phyloP scores from a whole-genome alignment of 345 rosid genomes.

The Ceriops tagal region DNA sequence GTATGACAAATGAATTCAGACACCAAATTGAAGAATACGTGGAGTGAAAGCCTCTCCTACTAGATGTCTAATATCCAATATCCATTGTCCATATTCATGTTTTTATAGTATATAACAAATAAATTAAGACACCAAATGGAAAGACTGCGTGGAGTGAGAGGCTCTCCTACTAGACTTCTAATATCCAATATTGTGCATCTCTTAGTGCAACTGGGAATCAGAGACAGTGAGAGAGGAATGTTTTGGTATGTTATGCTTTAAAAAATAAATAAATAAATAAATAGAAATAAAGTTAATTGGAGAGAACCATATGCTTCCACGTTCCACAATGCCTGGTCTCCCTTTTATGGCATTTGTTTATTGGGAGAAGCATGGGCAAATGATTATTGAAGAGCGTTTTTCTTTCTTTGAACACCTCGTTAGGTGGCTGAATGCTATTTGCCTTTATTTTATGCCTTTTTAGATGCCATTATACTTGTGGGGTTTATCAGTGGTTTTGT shows the following conservation, averaged over 20 bases:
- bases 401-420: neutral
- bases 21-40: no score
- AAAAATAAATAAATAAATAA: neutral
- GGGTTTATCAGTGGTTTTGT: neutral
- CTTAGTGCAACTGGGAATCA: slow-evolving; percentile 29
- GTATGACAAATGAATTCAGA: no score
- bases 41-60: neutral
- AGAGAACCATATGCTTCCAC: slow-evolving; percentile 43
- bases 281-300: slow-evolving; percentile 1
- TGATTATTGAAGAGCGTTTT: neutral
- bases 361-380: slow-evolving; percentile 9
- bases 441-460: neutral
- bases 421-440: slow-evolving; percentile 19
- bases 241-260: slow-evolving; percentile 1
- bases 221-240: slow-evolving; percentile 3
- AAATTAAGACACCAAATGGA: no score
- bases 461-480: neutral
- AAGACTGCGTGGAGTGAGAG: neutral
- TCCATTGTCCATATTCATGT: neutral
- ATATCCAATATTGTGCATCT: neutral
- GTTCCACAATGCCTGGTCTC: slow-evolving; percentile 43
- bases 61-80: slow-evolving; percentile 10
- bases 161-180: neutral
- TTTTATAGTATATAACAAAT: no score
- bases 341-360: slow-evolving; percentile 34